Evolutionary conservation across 2,329 filamentous ascomycete species (phyloP), one percentile per base, ranked within the genome.

Genomic region (Beauveria varroae): DNA sequence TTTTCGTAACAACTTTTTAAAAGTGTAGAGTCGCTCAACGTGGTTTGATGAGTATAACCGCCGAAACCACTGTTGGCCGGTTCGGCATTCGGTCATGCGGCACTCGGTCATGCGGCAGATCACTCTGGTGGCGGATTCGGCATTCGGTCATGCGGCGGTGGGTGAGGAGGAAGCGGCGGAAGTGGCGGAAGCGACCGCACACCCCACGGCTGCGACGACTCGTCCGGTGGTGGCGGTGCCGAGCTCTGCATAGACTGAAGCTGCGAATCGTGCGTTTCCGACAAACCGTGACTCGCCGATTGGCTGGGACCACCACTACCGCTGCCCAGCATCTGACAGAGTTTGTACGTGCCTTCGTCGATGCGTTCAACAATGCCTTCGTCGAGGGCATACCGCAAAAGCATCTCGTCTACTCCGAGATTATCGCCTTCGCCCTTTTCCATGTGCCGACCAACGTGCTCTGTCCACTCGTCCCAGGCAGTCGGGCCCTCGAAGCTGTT

Each of bases 381-480:
- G 1, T 85, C 81, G 22, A 87, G 72, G 5, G 86, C 85, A 84
- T 85, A 88, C 62, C 82, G 76, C 0, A 83, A 80, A 49, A 88
- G 72, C 44, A 86, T 71, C 1, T 73, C 71, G 65, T 88, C 86
- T 5, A 87, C 82, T 1, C 80, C 82, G 20, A 88, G 75, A 26
- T 76, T 72, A 26, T 76, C 75, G 3, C 82, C 84, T 64, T 88
- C 85, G 7, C 84, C 83, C 65, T 87, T 87, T 73, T 97, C 93
- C 79, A 96, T 88, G 72, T 98, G 93, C 52, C 88, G 82, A 1
- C 93, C 93, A 1, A 97, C 88, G 71, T 98, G 93, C 72, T 98
- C 93, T 63, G 95, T 95, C 76, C 92, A 90, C 66, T 91, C 86
- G 62, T 96, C 91, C 93, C 93, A 97, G 9, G 88, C 89, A 2